These are phyloP conservation scores for Aspergillus baeticus DNA, from an alignment of 495 filamentous ascomycete genomes.

Conservation along the genomic window DNA sequence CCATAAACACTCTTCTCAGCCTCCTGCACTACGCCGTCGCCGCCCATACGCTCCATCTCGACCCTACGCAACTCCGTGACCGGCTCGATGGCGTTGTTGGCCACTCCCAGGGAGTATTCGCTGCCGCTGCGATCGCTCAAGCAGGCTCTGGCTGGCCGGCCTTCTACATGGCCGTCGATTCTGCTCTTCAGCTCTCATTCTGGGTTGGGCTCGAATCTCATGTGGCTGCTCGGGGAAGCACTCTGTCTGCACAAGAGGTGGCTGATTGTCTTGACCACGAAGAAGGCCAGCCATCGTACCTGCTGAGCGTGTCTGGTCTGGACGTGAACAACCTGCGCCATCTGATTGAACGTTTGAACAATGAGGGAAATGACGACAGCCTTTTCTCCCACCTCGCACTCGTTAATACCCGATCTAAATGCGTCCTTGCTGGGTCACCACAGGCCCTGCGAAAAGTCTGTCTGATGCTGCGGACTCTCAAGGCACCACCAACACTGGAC, in stretches of 20 bases:
- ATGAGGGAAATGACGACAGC: not conserved
- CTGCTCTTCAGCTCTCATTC: constrained; percentile 18
- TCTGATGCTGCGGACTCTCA: not conserved
- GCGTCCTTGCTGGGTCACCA: constrained; percentile 1
- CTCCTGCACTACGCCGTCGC: constrained; percentile 21
- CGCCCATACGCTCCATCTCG: constrained; percentile 15
- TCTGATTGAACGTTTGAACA: not conserved
- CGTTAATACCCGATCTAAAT: not conserved
- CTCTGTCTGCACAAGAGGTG: not conserved
- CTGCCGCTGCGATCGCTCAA: constrained; percentile 21
- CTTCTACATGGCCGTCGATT: constrained; percentile 13
- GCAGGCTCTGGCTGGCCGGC: constrained; percentile 20
- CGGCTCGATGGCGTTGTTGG: constrained; percentile 20
- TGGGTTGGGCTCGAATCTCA: constrained; percentile 20
- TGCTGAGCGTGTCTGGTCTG: not conserved
- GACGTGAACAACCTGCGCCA: not conserved
- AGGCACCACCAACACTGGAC: not conserved
- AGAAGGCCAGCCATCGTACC: not conserved
- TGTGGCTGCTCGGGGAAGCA: not conserved
- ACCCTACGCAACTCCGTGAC: constrained; percentile 19
- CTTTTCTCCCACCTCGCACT: not conserved
- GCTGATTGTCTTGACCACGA: not conserved
- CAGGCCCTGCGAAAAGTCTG: not conserved
- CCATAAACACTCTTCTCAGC: constrained; percentile 21
- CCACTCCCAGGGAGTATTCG: constrained; percentile 30